Evolutionary conservation across 2,329 filamentous ascomycete genomes (phyloP), one percentile per base, ranked within the genome.

Genomic region (Beauveria rudraprayagi): DNA sequence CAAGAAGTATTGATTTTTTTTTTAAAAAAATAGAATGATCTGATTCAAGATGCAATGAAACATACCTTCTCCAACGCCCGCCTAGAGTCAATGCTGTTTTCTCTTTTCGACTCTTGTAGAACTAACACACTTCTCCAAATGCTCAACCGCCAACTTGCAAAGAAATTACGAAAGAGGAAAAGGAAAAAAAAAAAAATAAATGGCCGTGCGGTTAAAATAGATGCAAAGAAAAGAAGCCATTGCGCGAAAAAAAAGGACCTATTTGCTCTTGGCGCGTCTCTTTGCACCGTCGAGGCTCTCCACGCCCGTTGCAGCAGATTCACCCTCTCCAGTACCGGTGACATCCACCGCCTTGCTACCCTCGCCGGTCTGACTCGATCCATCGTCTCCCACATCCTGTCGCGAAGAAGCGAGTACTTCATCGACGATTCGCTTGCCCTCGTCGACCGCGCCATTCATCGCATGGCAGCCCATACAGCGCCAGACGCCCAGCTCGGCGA

Each of bases 401-500:
- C 64, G 65, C 26, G 70, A 67, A 8, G 64, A 67, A 3, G 64
- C 71, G 2, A 85, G 71, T 1, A 91, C 83, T 68, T 89, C 85
- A 48, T 83, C 83, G 53, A 93, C 79, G 56, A 93, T 87, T 69
- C 87, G 85, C 66, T 85, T 84, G 9, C 86, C 84, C 71, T 93
- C 90, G 63, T 88, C 90, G 67, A 91, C 84, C 68, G 89, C 84
- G 0, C 93, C 93, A 71, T 99, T 99, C 76, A 83, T 82, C 1
- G 85, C 80, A 10, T 88, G 87, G 70, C 94, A 99, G n/a, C 84
- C 84, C 71, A 90, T 89, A 73, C 94, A 99, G 63, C 87, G 86
- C 94, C 94, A 99, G 63, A 81, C 80, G 2, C 93, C 94, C 1
- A 99, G 70, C 56, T 97, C 92, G 44, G 90, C 85, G 1, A 93